These are phyloP conservation scores for Clonostachys sp. DNA, from an alignment of 2,329 filamentous ascomycete species.

Conservation along the genomic window DNA sequence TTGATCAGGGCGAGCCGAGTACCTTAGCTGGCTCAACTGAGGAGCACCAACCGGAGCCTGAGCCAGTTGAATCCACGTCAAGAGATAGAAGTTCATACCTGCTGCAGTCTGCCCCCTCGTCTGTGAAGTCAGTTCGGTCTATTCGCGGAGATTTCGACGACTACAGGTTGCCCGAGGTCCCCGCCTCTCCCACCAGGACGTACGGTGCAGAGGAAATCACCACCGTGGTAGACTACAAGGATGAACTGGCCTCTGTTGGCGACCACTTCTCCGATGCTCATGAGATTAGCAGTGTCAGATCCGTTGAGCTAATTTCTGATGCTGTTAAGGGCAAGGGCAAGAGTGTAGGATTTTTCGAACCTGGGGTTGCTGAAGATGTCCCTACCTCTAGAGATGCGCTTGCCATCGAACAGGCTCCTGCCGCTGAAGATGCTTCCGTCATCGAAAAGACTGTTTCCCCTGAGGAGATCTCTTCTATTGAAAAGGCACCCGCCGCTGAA, in stretches of 20 bases:
- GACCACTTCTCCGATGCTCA: slow-evolving; percentile 28
- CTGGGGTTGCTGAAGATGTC: too few relatives aligned
- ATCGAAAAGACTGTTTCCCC: background rate
- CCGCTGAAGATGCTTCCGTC: background rate
- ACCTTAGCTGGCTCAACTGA: background rate
- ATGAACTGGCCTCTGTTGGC: slow-evolving; percentile 25
- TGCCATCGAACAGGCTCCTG: too few relatives aligned
- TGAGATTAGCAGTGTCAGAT: slow-evolving; percentile 9
- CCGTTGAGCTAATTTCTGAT: background rate
- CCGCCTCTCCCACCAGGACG: slow-evolving; percentile 14
- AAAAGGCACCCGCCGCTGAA: too few relatives aligned
- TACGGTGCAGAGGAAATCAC: slow-evolving; percentile 3
- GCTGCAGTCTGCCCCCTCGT: slow-evolving; percentile 29
- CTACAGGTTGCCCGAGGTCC: slow-evolving; percentile 10
- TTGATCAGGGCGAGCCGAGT: background rate
- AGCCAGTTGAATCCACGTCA: slow-evolving; percentile 31
- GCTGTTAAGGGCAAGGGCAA: slow-evolving; percentile 1
- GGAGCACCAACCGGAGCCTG: slow-evolving; percentile 21
- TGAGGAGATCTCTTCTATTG: background rate
- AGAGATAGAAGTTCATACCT: slow-evolving; percentile 37
- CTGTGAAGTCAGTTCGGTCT: slow-evolving; percentile 17
- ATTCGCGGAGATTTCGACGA: slow-evolving; percentile 10
- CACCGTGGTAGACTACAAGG: slow-evolving; percentile 11
- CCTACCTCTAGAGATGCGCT: too few relatives aligned
- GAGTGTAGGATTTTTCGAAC: too few relatives aligned